A percentile compares a stretch with the other conserved stretches of the same genome.
Evolutionary conservation across 169 alveolate species (phyloP).

Genomic region (Plasmodium reichenowi): DNA sequence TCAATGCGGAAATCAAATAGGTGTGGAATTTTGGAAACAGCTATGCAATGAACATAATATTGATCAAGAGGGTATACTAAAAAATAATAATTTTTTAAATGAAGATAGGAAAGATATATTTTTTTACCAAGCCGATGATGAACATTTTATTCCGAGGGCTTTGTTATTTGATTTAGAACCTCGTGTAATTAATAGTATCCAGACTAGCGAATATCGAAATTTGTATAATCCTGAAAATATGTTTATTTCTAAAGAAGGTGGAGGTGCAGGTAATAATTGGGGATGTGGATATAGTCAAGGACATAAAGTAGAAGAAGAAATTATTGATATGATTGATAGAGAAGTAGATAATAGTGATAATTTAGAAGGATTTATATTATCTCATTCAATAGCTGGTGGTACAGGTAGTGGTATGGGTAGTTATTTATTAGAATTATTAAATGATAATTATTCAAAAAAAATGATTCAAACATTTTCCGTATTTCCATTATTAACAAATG

Average conservation of each 20-base stretch:
- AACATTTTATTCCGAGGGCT: slow-evolving; percentile 94
- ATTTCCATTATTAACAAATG: slow-evolving; percentile 94
- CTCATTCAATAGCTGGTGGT: slow-evolving; percentile 99
- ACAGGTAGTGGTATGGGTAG: slow-evolving; percentile 99
- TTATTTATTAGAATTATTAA: slow-evolving; percentile 95
- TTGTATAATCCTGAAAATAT: slow-evolving; percentile 98
- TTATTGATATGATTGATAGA: slow-evolving; percentile 98
- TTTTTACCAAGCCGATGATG: slow-evolving; percentile 97
- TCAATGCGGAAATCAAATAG: slow-evolving; percentile 99
- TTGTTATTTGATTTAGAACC: slow-evolving; percentile 99
- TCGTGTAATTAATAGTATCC: slow-evolving; percentile 91
- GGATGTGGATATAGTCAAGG: slow-evolving; percentile 97
- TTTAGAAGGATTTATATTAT: slow-evolving; percentile 97
- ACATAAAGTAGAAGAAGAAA: slow-evolving; percentile 95
- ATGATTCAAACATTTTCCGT: slow-evolving; percentile 92
- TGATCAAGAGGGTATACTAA: slow-evolving; percentile 85
- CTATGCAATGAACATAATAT: slow-evolving; percentile 98
- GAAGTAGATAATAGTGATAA: slow-evolving; percentile 99
- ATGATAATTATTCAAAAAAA: slow-evolving; percentile 96
- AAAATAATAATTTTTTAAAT: slow-evolving; percentile 83
- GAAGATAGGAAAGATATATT: slow-evolving; percentile 98
- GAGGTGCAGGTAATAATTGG: slow-evolving; percentile 99
- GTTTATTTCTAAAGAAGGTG: slow-evolving; percentile 96
- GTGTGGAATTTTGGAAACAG: slow-evolving; percentile 99
- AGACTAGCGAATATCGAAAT: slow-evolving; percentile 88